Base-by-base conservation (phyloP, 495 filamentous ascomycete species). In the Staphylotrichum tortipilum region DNA sequence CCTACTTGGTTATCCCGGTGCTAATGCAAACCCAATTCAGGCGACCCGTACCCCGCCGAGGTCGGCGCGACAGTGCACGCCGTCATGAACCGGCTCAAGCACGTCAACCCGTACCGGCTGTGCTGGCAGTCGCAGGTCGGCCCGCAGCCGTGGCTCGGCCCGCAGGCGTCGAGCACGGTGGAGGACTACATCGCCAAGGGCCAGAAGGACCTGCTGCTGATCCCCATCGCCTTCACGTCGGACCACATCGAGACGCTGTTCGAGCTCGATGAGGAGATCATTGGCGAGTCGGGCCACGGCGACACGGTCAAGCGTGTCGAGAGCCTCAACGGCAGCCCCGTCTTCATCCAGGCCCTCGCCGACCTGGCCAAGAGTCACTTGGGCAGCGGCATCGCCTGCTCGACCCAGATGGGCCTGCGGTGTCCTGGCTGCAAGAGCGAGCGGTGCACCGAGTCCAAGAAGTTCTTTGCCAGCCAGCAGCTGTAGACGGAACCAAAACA, bases 81-180 rank as follows among this genome's bases (percentile, higher is more conserved):
- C 3, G 94, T 99, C 6, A 95, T 95, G 88, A 80, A 92, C 59
- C 77, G 86, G 21, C 78, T 99, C 10, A 82, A 82, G 8, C 85
- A 89, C 65, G 78, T 77, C 55, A 92, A 99, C 70, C 86, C 86
- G 2, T 97, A 94, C 67, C 82, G 94, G 18, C 73, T 99, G 26
- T 89, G 89, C 61, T 99, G 92, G 92, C 94, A 99, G 68, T 95
- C 89, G 19, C 94, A 99, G 64, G 94, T 99, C 43, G 94, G 94
- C 14, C 94, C 94, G 2, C 84, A 80, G 28, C 85, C 94, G 15
- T 99, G 94, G 94, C 79, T 97, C 5, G 94, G 94, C 11, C 89
- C 94, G 26, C 94, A 97, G 66, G 97, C 94, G 1, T 80, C 79
- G 54, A 81, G 81, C 51, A 90, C 94, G 0, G 94, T 99, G 12